Evolutionary conservation across 2,329 filamentous ascomycete species (phyloP).

Genomic region (Epichloe gansuensis): DNA sequence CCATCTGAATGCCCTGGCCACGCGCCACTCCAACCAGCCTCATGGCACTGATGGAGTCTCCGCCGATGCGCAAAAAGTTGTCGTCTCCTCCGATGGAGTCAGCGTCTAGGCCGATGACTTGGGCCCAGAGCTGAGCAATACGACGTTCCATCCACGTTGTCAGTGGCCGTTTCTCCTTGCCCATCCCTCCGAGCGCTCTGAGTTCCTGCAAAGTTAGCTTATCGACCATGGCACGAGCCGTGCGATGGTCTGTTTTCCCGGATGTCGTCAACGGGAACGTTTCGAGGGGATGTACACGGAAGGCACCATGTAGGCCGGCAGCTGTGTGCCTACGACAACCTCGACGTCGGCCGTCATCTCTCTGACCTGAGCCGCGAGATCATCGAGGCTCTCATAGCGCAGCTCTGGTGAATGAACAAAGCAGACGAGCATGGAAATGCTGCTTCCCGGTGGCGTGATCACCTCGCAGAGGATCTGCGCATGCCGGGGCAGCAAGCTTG

Average conservation of each 20-base stretch:
- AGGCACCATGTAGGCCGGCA: constrained; percentile 1
- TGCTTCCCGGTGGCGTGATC: neutral
- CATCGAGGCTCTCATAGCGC: too few relatives aligned
- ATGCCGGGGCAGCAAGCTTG: neutral
- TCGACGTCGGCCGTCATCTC: too few relatives aligned
- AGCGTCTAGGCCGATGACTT: constrained; percentile 1
- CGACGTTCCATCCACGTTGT: neutral
- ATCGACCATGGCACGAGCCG: too few relatives aligned
- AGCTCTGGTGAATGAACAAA: too few relatives aligned
- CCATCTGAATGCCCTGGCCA: too few relatives aligned
- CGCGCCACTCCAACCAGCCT: neutral
- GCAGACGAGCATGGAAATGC: too few relatives aligned
- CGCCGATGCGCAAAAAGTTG: constrained; percentile 15
- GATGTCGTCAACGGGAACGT: neutral
- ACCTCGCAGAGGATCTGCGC: neutral
- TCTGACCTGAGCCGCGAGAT: too few relatives aligned
- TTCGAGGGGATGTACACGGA: constrained; percentile 1
- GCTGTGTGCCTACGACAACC: too few relatives aligned
- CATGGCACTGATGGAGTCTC: constrained; percentile 21
- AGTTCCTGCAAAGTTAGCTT: too few relatives aligned
- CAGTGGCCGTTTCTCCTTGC: too few relatives aligned
- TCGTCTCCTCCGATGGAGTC: constrained; percentile 8
- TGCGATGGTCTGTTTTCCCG: neutral
- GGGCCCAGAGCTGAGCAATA: constrained; percentile 8
- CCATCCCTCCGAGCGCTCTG: too few relatives aligned